Percentiles rank a stretch among this genome's conserved stretches.
These are phyloP conservation scores for Brassica juncea DNA, from an alignment of 345 rosid species.

Conservation along the genomic window DNA sequence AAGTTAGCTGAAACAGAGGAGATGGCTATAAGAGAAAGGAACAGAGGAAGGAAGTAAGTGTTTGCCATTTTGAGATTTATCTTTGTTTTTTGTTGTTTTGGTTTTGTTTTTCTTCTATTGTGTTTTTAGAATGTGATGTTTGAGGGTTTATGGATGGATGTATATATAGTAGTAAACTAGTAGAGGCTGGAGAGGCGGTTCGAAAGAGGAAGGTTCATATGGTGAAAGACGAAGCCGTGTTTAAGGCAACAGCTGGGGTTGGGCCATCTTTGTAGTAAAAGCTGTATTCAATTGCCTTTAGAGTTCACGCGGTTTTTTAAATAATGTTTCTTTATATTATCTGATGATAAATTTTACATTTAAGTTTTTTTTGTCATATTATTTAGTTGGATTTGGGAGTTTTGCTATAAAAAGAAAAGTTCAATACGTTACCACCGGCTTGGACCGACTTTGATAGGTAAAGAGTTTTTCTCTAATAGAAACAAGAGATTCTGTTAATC, in stretches of 20 bases:
- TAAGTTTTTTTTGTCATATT: not conserved
- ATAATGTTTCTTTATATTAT: not conserved
- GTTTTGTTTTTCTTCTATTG: not conserved
- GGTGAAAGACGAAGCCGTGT: conserved; percentile 27
- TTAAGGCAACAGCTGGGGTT: conserved; percentile 37
- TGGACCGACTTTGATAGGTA: conserved; percentile 30
- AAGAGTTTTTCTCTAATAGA: conserved; percentile 11
- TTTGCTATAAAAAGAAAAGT: not conserved
- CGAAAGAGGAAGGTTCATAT: conserved; percentile 32
- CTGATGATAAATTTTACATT: not conserved
- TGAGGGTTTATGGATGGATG: conserved; percentile 24
- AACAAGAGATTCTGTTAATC: conserved; percentile 15
- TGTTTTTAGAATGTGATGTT: not conserved
- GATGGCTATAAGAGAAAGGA: conserved; percentile 6
- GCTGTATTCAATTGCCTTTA: conserved; percentile 29
- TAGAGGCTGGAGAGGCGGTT: conserved; percentile 19
- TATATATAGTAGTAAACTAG: conserved; percentile 28
- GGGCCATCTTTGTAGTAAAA: conserved; percentile 34
- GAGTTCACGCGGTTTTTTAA: conserved; percentile 29
- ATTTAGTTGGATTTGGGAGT: conserved; percentile 1
- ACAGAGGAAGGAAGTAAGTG: conserved; percentile 21
- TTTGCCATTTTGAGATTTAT: conserved; percentile 17
- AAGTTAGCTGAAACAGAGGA: conserved; percentile 41
- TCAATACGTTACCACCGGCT: conserved; percentile 39
- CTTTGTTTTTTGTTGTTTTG: not conserved